Percentiles rank a stretch among this genome's conserved stretches.
Evolutionary conservation across 345 rosid species (phyloP).

Genomic region (Geranium brycei): DNA sequence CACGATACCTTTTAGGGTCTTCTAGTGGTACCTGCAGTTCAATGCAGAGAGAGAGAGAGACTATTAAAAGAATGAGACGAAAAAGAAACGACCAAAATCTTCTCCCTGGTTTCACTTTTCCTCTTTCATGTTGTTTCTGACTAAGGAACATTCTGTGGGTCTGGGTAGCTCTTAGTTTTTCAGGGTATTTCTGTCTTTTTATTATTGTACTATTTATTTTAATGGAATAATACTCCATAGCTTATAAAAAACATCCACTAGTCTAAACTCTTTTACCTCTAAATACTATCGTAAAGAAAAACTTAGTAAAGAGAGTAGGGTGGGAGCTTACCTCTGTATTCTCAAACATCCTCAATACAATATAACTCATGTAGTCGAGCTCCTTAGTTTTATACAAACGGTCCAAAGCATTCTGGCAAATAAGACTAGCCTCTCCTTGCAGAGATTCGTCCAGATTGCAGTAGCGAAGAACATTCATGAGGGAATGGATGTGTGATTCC

Average conservation of each 20-base stretch:
- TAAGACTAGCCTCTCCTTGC: constrained; percentile 85
- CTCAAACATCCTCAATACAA: constrained; percentile 88
- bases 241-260: too few relatives aligned
- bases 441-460: constrained; percentile 95
- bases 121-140: too few relatives aligned
- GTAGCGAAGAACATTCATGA: constrained; percentile 89
- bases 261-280: neutral
- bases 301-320: neutral
- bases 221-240: too few relatives aligned
- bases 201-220: too few relatives aligned
- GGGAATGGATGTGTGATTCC: constrained; percentile 98
- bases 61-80: too few relatives aligned
- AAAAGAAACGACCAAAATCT: too few relatives aligned
- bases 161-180: too few relatives aligned
- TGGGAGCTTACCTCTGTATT: constrained; percentile 49
- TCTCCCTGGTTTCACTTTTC: too few relatives aligned
- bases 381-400: constrained; percentile 77
- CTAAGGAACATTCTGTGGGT: too few relatives aligned
- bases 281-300: neutral
- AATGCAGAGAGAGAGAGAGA: neutral
- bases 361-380: constrained; percentile 98
- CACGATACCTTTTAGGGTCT: constrained; percentile 73
- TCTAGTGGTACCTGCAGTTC: constrained; percentile 57
- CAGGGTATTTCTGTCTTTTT: too few relatives aligned
- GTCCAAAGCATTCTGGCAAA: constrained; percentile 62